phyloP scores from a whole-genome alignment of 2,329 filamentous ascomycete species.

The Penicillium sp. region DNA sequence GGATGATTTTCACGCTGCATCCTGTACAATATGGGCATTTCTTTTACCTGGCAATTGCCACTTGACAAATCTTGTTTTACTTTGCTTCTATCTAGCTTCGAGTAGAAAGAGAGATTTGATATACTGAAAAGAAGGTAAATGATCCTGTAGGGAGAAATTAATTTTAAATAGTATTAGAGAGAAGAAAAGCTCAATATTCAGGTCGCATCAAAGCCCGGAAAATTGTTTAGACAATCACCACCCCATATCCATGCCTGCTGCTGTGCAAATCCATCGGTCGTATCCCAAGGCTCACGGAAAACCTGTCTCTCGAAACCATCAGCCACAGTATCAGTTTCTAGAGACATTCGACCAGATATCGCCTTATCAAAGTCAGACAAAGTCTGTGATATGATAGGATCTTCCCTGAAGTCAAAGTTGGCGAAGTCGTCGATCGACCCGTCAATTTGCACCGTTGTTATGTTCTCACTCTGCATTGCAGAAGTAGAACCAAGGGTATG shows the following conservation, averaged over 20 bases:
- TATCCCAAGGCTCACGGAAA: conserved; percentile 1
- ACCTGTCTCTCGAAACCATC: neutral
- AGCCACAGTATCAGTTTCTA: neutral
- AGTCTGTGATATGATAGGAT: neutral
- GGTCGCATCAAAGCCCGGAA: neutral
- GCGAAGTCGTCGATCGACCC: neutral
- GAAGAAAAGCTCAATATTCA: neutral
- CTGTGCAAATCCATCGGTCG: conserved; percentile 10
- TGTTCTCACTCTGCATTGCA: neutral
- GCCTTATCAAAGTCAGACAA: neutral
- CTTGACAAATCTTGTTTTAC: conserved; percentile 11
- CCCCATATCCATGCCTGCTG: conserved; percentile 29
- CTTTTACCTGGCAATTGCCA: conserved; percentile 13
- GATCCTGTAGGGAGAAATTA: neutral
- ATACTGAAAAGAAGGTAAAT: neutral
- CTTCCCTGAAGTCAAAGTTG: neutral
- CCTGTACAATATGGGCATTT: conserved; percentile 27
- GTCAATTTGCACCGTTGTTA: neutral
- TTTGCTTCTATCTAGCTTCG: neutral
- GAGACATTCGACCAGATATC: neutral
- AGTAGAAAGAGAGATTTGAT: neutral
- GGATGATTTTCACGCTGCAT: conserved; percentile 18
- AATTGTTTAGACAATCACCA: neutral
- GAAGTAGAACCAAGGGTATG: neutral
- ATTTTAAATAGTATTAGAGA: neutral